Evolutionary conservation across 148 eudicot species (phyloP).

Genomic region (Silene uniflora): DNA sequence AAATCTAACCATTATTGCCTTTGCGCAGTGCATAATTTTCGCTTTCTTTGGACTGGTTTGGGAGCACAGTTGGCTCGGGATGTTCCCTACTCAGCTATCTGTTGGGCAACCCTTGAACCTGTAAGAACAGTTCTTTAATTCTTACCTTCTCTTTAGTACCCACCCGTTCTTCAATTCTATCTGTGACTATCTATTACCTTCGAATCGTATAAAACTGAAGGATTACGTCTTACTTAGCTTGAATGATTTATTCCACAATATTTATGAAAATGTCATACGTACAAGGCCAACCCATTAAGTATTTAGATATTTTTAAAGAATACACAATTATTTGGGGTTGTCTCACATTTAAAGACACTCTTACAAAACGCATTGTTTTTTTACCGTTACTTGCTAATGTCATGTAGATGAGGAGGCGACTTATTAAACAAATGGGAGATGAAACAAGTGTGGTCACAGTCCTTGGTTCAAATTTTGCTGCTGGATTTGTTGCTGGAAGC

Average conservation of each 20-base stretch:
- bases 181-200: background rate
- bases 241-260: too few relatives aligned
- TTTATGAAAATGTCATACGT: too few relatives aligned
- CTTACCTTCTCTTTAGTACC: background rate
- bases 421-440: conserved; percentile 52
- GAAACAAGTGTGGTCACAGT: conserved; percentile 50
- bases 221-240: too few relatives aligned
- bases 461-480: conserved; percentile 77
- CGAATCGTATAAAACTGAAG: too few relatives aligned
- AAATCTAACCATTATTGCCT: conserved; percentile 1
- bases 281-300: too few relatives aligned
- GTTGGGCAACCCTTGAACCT: conserved; percentile 95
- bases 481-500: conserved; percentile 96
- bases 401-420: conserved; percentile 66
- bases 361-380: background rate
- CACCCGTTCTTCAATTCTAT: too few relatives aligned
- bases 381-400: conserved; percentile 8
- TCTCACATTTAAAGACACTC: background rate
- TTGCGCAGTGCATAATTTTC: conserved; percentile 64
- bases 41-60: conserved; percentile 88
- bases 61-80: conserved; percentile 99
- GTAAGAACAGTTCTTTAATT: conserved; percentile 32
- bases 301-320: background rate
- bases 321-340: background rate
- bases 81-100: conserved; percentile 94